phyloP scores from a whole-genome alignment of 495 filamentous ascomycete species.

The Neurospora africana region DNA sequence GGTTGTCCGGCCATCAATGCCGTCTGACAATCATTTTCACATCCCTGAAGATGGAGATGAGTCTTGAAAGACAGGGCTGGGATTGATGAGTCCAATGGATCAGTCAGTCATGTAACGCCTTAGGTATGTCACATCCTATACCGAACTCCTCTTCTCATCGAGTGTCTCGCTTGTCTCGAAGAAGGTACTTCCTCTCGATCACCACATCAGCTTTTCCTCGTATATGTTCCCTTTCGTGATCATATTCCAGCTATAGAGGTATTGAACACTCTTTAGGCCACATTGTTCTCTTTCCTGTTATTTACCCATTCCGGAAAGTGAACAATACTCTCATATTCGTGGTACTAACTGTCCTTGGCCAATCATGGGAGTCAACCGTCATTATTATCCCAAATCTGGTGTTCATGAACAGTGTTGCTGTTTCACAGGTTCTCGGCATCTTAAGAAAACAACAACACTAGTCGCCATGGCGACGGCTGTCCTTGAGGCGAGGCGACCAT shows the following conservation, averaged over 20 bases:
- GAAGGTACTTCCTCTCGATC: not conserved
- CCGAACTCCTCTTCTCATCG: not conserved
- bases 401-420: not conserved
- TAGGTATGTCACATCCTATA: too few relatives aligned
- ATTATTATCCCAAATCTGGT: not conserved
- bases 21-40: not conserved
- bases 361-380: not conserved
- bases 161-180: not conserved
- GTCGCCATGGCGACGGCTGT: not conserved
- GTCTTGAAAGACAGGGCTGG: accelerated
- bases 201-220: not conserved
- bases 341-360: not conserved
- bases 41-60: not conserved
- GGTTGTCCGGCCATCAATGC: not conserved
- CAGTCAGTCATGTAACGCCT: too few relatives aligned
- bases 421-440: not conserved
- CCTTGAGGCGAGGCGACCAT: not conserved
- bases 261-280: not conserved
- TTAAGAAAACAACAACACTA: not conserved
- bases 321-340: not conserved
- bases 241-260: too few relatives aligned
- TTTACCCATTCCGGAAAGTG: not conserved
- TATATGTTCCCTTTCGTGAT: not conserved
- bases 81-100: not conserved
- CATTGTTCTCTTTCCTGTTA: not conserved